These are phyloP conservation scores for Kwoniella heveanensis DNA, from an alignment of 768 basidiomycete genomes.

Conservation along the genomic window DNA sequence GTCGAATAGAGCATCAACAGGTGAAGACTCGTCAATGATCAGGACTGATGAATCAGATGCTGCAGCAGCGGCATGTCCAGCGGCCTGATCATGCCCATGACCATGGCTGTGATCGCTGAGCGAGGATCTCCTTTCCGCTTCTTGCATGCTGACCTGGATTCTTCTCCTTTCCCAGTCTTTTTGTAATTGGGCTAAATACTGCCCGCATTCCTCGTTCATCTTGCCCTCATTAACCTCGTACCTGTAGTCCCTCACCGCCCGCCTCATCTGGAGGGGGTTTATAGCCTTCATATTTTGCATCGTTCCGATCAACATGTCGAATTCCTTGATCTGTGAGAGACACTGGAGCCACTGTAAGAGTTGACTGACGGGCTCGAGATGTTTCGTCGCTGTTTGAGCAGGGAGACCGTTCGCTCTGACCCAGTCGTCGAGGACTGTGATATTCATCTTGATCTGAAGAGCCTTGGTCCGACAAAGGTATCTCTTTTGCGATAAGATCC, in stretches of 20 bases:
- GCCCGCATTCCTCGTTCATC: conserved; percentile 93
- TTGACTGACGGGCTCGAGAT: conserved; percentile 82
- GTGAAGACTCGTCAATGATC: conserved; percentile 43
- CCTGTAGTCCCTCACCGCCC: conserved; percentile 79
- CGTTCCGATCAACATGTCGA: conserved; percentile 82
- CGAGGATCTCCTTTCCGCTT: conserved; percentile 62
- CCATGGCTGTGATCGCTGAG: conserved; percentile 61
- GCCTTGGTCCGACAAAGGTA: conserved; percentile 89
- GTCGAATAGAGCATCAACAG: conserved; percentile 81
- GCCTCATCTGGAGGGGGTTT: conserved; percentile 95
- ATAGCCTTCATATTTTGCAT: conserved; percentile 82
- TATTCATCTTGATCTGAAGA: conserved; percentile 83
- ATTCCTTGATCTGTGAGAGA: conserved; percentile 81
- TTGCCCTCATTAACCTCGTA: conserved; percentile 88
- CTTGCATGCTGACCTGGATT: conserved; percentile 67
- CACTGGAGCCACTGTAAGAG: conserved; percentile 66
- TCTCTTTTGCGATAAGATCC: conserved; percentile 69
- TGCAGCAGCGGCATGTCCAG: conserved; percentile 50
- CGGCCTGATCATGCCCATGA: conserved; percentile 41
- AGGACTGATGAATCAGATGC: not conserved
- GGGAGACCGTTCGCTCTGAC: conserved; percentile 78
- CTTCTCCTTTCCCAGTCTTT: conserved; percentile 96
- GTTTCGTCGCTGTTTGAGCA: conserved; percentile 67
- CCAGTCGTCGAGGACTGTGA: conserved; percentile 88
- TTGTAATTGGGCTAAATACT: conserved; percentile 91